phyloP scores from a whole-genome alignment of 495 filamentous ascomycete species.

The Penicillium atrosanguineum region DNA sequence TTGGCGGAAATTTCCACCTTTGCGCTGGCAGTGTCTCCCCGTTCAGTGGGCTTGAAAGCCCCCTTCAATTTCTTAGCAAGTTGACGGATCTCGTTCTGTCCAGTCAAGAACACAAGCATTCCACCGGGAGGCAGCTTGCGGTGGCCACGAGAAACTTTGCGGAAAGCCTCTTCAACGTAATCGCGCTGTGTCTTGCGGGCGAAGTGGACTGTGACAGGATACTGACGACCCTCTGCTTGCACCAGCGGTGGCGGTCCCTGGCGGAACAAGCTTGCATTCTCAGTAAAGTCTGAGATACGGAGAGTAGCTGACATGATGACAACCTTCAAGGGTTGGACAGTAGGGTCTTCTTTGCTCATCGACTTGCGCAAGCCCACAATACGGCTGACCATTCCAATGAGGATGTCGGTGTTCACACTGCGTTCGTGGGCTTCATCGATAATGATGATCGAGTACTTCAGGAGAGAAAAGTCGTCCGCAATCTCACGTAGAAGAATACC shows the following conservation, averaged over 20 bases:
- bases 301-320: slow-evolving; percentile 99
- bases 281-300: slow-evolving; percentile 82
- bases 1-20: slow-evolving; percentile 70
- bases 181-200: slow-evolving; percentile 77
- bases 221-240: slow-evolving; percentile 91
- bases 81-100: slow-evolving; percentile 82
- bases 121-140: slow-evolving; percentile 86
- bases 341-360: slow-evolving; percentile 59
- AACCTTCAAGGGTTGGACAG: slow-evolving; percentile 78
- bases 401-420: slow-evolving; percentile 95
- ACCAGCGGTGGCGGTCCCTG: slow-evolving; percentile 75
- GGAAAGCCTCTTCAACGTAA: slow-evolving; percentile 85
- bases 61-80: slow-evolving; percentile 75
- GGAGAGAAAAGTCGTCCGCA: slow-evolving; percentile 80
- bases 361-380: slow-evolving; percentile 75
- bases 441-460: slow-evolving; percentile 91
- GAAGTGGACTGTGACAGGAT: slow-evolving; percentile 87
- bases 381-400: slow-evolving; percentile 93
- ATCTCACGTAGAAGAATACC: slow-evolving; percentile 93
- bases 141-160: slow-evolving; percentile 86
- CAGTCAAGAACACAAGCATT: slow-evolving; percentile 94
- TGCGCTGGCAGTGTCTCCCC: slow-evolving; percentile 52
- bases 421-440: slow-evolving; percentile 98
- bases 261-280: slow-evolving; percentile 77
- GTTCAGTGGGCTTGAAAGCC: slow-evolving; percentile 60